Conservation (phyloP, 2,329 filamentous ascomycete species). For the Claviceps arundinis region DNA sequence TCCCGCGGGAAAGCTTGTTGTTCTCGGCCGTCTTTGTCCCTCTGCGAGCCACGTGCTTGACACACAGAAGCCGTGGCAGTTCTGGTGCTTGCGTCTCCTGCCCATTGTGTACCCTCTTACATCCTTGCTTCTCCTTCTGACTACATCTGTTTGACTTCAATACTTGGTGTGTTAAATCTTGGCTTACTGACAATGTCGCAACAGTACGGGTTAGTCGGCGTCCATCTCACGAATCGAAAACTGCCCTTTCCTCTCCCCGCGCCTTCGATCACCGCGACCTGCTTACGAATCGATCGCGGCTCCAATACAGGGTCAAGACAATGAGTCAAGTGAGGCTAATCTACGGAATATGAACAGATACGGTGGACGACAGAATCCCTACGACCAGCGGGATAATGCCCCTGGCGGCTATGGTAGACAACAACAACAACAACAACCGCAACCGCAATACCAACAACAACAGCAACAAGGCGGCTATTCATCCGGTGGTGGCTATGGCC, state of each 20-base stretch:
- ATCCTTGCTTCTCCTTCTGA: background rate
- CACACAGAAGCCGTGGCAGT: no score
- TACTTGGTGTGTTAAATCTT: slow-evolving; percentile 1
- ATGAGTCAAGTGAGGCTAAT: background rate
- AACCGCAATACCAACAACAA: background rate
- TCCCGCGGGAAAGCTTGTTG: background rate
- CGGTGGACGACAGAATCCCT: slow-evolving; percentile 42
- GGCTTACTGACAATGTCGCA: slow-evolving; percentile 17
- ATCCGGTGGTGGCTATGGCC: slow-evolving; percentile 11
- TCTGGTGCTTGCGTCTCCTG: background rate
- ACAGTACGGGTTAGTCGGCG: slow-evolving; percentile 41
- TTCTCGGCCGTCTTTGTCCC: background rate
- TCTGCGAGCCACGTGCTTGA: background rate
- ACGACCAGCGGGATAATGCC: slow-evolving; percentile 37
- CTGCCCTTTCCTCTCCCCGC: background rate
- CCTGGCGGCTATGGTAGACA: slow-evolving; percentile 20
- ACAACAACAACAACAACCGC: slow-evolving; percentile 5
- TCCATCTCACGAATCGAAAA: background rate
- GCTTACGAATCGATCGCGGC: background rate
- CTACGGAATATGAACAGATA: slow-evolving; percentile 28
- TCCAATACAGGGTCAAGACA: background rate
- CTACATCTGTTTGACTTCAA: background rate
- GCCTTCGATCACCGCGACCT: background rate
- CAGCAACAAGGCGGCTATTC: background rate
- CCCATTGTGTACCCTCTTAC: background rate